A percentile compares a stretch with the other conserved stretches of the same genome.
Conservation (phyloP, 352 stramenopile genomes). For the Pythium volutum region DNA sequence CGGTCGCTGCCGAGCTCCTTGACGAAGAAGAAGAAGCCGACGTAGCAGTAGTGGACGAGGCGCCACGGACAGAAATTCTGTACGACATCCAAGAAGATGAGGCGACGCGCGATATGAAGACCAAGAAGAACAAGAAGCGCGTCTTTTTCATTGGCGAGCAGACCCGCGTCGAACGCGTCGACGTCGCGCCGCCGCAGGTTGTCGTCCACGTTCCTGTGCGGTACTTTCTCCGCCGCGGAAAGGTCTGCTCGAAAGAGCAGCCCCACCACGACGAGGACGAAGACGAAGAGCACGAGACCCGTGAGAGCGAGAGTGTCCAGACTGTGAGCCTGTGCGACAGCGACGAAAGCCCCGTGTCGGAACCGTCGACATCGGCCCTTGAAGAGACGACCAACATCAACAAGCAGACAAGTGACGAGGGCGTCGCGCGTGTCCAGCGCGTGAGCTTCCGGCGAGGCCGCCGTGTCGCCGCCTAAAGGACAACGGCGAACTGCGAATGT, state of each 20-base stretch:
- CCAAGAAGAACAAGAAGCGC: slow-evolving; percentile 13
- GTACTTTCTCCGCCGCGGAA: slow-evolving; percentile 11
- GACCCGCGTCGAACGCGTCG: slow-evolving; percentile 20
- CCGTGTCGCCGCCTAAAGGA: slow-evolving; percentile 5
- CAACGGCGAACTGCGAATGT: background rate
- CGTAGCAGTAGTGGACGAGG: background rate
- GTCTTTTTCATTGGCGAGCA: slow-evolving; percentile 22
- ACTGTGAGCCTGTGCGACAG: too few relatives aligned
- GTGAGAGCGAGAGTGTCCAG: background rate
- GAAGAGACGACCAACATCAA: slow-evolving; percentile 4
- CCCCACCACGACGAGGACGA: background rate
- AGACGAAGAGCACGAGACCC: background rate
- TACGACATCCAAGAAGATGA: background rate
- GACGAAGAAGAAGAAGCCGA: background rate
- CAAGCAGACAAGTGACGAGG: background rate
- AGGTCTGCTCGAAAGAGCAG: background rate
- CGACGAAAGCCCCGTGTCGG: background rate
- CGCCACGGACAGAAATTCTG: background rate
- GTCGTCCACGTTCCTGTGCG: slow-evolving; percentile 3
- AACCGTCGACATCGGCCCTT: too few relatives aligned
- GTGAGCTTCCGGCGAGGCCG: slow-evolving; percentile 18
- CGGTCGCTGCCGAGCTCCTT: background rate
- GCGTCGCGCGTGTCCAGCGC: slow-evolving; percentile 7
- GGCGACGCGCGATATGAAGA: background rate
- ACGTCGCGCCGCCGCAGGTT: slow-evolving; percentile 11